Evolutionary conservation across 768 basidiomycete genomes (phyloP), one percentile per base, ranked within the genome.

Genomic region (Tylopilus sp.): DNA sequence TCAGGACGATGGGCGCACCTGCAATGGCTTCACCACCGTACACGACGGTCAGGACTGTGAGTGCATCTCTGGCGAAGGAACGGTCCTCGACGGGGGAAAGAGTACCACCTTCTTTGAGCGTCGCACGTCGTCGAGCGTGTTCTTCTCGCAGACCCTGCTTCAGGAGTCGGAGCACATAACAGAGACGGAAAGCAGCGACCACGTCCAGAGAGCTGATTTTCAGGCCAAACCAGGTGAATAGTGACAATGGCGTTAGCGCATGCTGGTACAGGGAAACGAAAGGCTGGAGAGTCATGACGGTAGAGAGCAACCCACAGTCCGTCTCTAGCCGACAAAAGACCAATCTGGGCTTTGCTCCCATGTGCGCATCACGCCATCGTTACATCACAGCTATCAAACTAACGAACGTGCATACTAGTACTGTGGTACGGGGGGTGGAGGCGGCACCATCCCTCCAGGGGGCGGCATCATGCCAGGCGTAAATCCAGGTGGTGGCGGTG

Each of bases 11-110:
- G 45, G 42, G 69, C 81, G 50, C 61, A 87, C 88, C 80, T 49
- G 76, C 76, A 44, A 88, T 71, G 3, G 82, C 82, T 68, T 91
- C 87, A n/a, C 89, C 89, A 10, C 88, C 89, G 62, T 83, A 90
- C 1, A 90, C 87, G 26, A 91, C 83, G 14, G 82, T 70, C 29
- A 87, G 71, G 3, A 83, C 83, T 1, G 85, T 77, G 6, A 77
- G 65, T 17, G 79, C 65, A 58, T 81, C 82, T 61, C 82, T 79
- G 31, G 77, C 74, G 55, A 87, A 84, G 4, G 86, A 85, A 16
- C 71, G 72, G 36, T 73, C 67, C 58, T 84, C 85, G 11, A 76
- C 51, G 4, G 65, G 66, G 9, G 63, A 56, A 5, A 57, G 31
- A 33, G 10, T 33, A 16, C 16, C 31, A 11, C 31, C 31, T 33